A percentile compares a stretch with the other conserved stretches of the same genome.
Conservation (phyloP, 192 early-diverging fungal genomes). For the Linnemannia hyalina region DNA sequence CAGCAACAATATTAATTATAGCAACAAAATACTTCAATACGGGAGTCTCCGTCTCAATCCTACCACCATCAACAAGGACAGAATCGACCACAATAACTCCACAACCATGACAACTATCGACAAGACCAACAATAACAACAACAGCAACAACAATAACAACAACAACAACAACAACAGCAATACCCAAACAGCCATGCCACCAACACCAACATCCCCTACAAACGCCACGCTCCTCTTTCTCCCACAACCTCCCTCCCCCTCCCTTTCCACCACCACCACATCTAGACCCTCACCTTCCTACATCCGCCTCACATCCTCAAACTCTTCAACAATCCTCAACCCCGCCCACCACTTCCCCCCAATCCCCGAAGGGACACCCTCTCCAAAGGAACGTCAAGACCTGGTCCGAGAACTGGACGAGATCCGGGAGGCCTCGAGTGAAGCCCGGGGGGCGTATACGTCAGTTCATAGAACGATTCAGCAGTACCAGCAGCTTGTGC, state of each 20-base stretch:
- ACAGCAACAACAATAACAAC: too few species aligned
- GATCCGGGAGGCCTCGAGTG: not conserved
- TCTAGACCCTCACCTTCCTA: not conserved
- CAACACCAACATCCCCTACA: not conserved
- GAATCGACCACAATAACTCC: not conserved
- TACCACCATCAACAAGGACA: too few species aligned
- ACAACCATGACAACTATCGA: not conserved
- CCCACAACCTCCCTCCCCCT: too few species aligned
- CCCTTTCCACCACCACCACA: not conserved
- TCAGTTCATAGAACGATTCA: slow-evolving; percentile 18
- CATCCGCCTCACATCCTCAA: not conserved
- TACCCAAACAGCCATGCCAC: not conserved
- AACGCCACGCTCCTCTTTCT: not conserved
- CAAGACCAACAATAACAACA: too few species aligned
- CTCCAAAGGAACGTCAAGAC: not conserved
- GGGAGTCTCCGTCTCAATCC: not conserved
- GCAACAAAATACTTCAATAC: not conserved
- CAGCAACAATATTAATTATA: not conserved
- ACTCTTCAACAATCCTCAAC: not conserved
- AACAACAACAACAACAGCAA: not conserved
- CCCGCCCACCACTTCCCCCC: not conserved
- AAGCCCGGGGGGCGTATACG: slow-evolving; percentile 11
- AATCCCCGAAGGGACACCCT: not conserved
- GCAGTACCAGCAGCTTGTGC: slow-evolving; percentile 29
- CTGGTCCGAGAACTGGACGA: slow-evolving; percentile 3